These are phyloP conservation scores for Colletotrichum camelliae DNA, from an alignment of 2,329 filamentous ascomycete species.

Conservation along the genomic window DNA sequence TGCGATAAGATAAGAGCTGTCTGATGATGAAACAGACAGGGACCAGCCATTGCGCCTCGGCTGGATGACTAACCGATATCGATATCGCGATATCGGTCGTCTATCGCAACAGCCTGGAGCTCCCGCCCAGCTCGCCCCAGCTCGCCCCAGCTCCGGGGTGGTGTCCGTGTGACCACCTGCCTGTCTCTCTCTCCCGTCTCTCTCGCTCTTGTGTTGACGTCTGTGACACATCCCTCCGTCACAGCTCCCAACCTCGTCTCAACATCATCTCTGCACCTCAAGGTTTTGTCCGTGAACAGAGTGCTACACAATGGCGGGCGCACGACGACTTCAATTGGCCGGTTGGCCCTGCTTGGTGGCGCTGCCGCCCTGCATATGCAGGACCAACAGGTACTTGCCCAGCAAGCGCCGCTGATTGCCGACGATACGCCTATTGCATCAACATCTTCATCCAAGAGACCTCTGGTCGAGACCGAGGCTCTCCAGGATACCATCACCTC, in stretches of 20 bases:
- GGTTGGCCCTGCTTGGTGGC: slow-evolving; percentile 8
- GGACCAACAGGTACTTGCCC: slow-evolving; percentile 4
- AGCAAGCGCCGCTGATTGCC: slow-evolving; percentile 14
- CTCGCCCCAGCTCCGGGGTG: background rate
- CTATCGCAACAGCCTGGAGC: slow-evolving; percentile 6
- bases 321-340: slow-evolving; percentile 7
- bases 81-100: slow-evolving; percentile 18
- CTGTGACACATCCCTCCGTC: slow-evolving; percentile 10
- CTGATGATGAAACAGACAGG: background rate
- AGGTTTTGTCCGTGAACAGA: background rate
- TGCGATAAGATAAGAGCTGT: slow-evolving; percentile 17
- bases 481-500: slow-evolving; percentile 63
- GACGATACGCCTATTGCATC: slow-evolving; percentile 1
- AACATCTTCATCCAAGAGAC: slow-evolving; percentile 29
- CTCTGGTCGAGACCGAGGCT: slow-evolving; percentile 56
- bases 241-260: background rate
- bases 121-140: background rate
- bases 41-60: background rate
- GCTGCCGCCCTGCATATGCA: slow-evolving; percentile 15
- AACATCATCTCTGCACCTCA: slow-evolving; percentile 7
- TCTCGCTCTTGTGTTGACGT: background rate
- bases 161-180: background rate
- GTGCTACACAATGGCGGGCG: slow-evolving; percentile 2
- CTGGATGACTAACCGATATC: slow-evolving; percentile 11
- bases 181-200: background rate